Percentiles rank a stretch among this genome's conserved stretches.
Evolutionary conservation across 1,284 basidiomycete species (phyloP).

Genomic region (Pascua guehoae): DNA sequence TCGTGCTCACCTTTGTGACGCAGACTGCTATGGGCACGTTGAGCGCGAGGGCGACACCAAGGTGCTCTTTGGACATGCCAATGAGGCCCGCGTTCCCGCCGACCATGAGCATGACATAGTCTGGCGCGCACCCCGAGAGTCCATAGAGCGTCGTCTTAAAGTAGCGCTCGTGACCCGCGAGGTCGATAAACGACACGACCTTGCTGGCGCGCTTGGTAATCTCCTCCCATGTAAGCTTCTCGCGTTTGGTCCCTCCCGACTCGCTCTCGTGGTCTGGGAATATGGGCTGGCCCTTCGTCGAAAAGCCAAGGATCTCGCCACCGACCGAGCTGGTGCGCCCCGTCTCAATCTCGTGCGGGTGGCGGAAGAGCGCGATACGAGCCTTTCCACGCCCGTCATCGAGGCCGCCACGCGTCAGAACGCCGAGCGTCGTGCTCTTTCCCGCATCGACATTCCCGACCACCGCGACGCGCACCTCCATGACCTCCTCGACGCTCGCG

Average conservation of each 20-base stretch:
- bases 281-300: conserved; percentile 67
- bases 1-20: conserved; percentile 73
- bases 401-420: conserved; percentile 63
- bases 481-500: conserved; percentile 47
- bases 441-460: conserved; percentile 85
- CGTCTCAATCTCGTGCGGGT: conserved; percentile 96
- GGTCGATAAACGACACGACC: conserved; percentile 90
- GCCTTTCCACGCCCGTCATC: conserved; percentile 95
- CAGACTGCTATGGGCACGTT: conserved; percentile 91
- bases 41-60: conserved; percentile 89
- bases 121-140: conserved; percentile 87
- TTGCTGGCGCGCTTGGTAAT: conserved; percentile 89
- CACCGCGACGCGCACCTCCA: conserved; percentile 90
- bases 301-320: conserved; percentile 92
- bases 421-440: conserved; percentile 86
- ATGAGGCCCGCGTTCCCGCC: conserved; percentile 92
- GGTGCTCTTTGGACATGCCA: conserved; percentile 96
- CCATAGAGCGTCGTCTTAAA: conserved; percentile 90
- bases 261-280: conserved; percentile 67
- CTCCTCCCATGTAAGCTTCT: conserved; percentile 92
- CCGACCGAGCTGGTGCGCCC: conserved; percentile 92
- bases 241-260: conserved; percentile 64
- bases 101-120: conserved; percentile 93
- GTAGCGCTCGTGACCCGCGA: conserved; percentile 81
- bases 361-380: conserved; percentile 86